phyloP scores from a whole-genome alignment of 2,329 filamentous ascomycete species.

The Aspergillus sp. region DNA sequence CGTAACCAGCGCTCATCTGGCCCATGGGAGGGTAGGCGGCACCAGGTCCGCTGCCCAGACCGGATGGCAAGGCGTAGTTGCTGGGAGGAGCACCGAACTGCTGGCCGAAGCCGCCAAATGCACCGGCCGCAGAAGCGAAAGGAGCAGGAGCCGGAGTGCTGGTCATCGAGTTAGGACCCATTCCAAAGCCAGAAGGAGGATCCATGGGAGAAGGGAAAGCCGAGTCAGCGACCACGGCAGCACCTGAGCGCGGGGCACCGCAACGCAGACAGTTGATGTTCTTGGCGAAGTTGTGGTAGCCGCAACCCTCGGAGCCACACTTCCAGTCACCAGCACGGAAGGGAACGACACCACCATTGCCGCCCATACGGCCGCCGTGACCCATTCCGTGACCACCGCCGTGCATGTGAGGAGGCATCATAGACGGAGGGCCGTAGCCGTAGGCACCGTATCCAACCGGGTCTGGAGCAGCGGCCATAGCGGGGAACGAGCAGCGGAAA shows the following conservation, averaged over 20 bases:
- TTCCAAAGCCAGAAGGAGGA: slow-evolving; percentile 70
- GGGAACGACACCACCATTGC: slow-evolving; percentile 74
- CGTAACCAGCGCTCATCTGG: slow-evolving; percentile 70
- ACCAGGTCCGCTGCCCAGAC: slow-evolving; percentile 69
- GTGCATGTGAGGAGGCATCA: slow-evolving; percentile 72
- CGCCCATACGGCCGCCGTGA: slow-evolving; percentile 61
- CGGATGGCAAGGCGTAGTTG: slow-evolving; percentile 82
- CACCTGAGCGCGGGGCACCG: slow-evolving; percentile 86
- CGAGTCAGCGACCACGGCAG: slow-evolving; percentile 89
- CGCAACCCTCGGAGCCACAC: slow-evolving; percentile 93
- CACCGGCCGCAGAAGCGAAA: slow-evolving; percentile 62
- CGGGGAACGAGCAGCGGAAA: slow-evolving; percentile 99
- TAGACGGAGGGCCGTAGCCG: slow-evolving; percentile 58
- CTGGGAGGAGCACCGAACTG: slow-evolving; percentile 77
- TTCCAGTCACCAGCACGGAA: slow-evolving; percentile 99
- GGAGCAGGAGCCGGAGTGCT: slow-evolving; percentile 72
- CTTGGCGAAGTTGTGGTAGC: slow-evolving; percentile 99
- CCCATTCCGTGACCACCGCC: slow-evolving; percentile 50
- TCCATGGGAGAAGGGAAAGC: slow-evolving; percentile 90
- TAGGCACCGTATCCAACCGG: slow-evolving; percentile 63
- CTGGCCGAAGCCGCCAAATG: slow-evolving; percentile 63
- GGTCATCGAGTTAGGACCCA: slow-evolving; percentile 81
- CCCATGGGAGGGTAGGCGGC: slow-evolving; percentile 61
- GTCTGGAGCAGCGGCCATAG: slow-evolving; percentile 72
- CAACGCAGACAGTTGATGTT: slow-evolving; percentile 97